Percentiles rank a stretch among this genome's conserved stretches.
phyloP scores from a whole-genome alignment of 2,329 filamentous ascomycete species.

The Fusarium haematococcum region DNA sequence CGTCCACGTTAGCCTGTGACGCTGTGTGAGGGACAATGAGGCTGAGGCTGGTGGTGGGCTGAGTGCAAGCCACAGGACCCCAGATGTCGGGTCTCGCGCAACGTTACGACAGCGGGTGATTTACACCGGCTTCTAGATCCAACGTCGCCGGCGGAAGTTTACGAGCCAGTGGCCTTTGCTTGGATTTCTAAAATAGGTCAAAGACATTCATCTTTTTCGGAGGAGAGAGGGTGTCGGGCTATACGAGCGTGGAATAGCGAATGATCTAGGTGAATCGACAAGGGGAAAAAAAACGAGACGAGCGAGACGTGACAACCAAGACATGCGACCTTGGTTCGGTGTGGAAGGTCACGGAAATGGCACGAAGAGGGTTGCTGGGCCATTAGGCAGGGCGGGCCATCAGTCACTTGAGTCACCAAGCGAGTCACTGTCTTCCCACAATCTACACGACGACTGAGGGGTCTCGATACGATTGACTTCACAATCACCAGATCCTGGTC shows the following conservation, averaged over 20 bases:
- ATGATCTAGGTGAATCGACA: conserved; percentile 12
- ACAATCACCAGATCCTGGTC: conserved; percentile 22
- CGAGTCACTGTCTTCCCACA: conserved; percentile 15
- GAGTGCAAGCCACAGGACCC: conserved; percentile 28
- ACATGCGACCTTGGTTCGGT: conserved; percentile 10
- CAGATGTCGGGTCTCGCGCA: conserved; percentile 30
- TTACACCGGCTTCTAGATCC: conserved; percentile 14
- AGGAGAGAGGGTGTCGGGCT: conserved; percentile 26
- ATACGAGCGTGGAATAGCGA: conserved; percentile 4
- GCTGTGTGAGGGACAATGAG: conserved; percentile 3
- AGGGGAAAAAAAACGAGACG: conserved; percentile 7
- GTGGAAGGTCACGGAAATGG: conserved; percentile 20
- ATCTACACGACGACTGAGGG: background rate
- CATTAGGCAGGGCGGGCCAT: background rate
- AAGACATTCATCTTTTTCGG: background rate
- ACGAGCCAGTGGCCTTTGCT: conserved; percentile 21
- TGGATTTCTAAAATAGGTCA: conserved; percentile 3
- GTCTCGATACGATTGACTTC: conserved; percentile 8
- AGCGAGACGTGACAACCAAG: conserved; percentile 1
- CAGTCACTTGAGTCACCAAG: conserved; percentile 32
- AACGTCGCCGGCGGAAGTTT: conserved; percentile 15
- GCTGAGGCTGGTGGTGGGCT: conserved; percentile 26
- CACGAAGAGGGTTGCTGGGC: conserved; percentile 13
- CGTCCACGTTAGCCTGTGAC: background rate
- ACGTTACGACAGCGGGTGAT: conserved; percentile 34